Percentiles rank a stretch among this genome's conserved stretches.
phyloP scores from a whole-genome alignment of 768 basidiomycete genomes.

The Hypholoma sublateritium region DNA sequence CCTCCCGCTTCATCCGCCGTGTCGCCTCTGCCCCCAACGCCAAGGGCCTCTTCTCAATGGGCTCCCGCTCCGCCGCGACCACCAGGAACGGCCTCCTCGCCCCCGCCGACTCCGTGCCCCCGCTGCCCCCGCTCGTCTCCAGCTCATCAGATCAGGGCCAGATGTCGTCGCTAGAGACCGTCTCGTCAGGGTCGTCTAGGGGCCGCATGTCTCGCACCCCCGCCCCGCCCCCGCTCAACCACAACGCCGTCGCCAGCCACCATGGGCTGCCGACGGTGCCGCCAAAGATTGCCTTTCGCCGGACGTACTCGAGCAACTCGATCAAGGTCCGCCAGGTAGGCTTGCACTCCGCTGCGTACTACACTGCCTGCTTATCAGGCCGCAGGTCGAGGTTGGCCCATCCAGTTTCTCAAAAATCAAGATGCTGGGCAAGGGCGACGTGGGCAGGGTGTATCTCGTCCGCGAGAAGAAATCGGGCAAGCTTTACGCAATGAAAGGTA shows the following conservation, averaged over 20 bases:
- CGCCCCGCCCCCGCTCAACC: slow-evolving; percentile 32
- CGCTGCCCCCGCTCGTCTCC: slow-evolving; percentile 48
- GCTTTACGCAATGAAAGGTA: slow-evolving; percentile 99
- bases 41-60: slow-evolving; percentile 79
- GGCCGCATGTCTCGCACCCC: slow-evolving; percentile 36
- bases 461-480: slow-evolving; percentile 97
- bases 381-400: slow-evolving; percentile 90
- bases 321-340: slow-evolving; percentile 88
- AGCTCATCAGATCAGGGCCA: slow-evolving; percentile 58
- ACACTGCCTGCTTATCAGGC: slow-evolving; percentile 8
- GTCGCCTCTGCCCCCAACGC: slow-evolving; percentile 97
- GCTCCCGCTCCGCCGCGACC: slow-evolving; percentile 53
- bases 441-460: slow-evolving; percentile 97
- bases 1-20: slow-evolving; percentile 88
- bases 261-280: slow-evolving; percentile 41
- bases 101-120: slow-evolving; percentile 61
- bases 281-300: slow-evolving; percentile 73
- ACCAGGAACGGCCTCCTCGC: slow-evolving; percentile 81
- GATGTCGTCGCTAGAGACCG: slow-evolving; percentile 77
- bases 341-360: neutral
- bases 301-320: slow-evolving; percentile 97
- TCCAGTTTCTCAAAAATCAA: slow-evolving; percentile 96
- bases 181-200: slow-evolving; percentile 75
- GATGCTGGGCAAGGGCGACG: slow-evolving; percentile 98
- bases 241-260: slow-evolving; percentile 36